A percentile compares a stretch with the other conserved stretches of the same genome.
These are phyloP conservation scores for Papiliotrema fonsecae DNA, from an alignment of 1,284 basidiomycete species.

Conservation along the genomic window DNA sequence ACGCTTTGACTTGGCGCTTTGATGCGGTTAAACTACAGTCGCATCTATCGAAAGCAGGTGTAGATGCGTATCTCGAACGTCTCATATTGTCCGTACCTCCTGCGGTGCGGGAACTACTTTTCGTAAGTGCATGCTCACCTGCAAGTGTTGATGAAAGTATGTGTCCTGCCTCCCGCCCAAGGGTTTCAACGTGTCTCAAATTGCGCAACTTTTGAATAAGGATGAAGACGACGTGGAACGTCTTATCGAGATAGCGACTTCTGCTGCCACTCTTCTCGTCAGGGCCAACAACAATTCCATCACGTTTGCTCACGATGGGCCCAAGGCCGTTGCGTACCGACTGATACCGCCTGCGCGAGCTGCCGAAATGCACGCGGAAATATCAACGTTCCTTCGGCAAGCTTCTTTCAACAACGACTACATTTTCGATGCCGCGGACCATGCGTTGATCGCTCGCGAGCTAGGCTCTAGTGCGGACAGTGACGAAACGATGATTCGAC, in stretches of 20 bases:
- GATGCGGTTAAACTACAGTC: constrained; percentile 22
- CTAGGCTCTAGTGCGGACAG: constrained; percentile 1
- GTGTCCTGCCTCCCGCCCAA: constrained; percentile 30
- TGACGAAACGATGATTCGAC: constrained; percentile 9
- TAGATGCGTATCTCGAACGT: constrained; percentile 28
- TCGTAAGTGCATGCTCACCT: constrained; percentile 9
- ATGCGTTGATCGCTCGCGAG: constrained; percentile 17
- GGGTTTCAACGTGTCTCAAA: constrained; percentile 19
- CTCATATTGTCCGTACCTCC: constrained; percentile 19
- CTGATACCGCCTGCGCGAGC: constrained; percentile 18
- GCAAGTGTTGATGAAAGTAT: constrained; percentile 10
- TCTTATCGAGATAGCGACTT: constrained; percentile 10
- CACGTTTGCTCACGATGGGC: constrained; percentile 37
- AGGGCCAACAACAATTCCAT: constrained; percentile 10
- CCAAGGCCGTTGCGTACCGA: constrained; percentile 28
- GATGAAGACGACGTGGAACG: constrained; percentile 10
- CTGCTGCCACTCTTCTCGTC: constrained; percentile 13
- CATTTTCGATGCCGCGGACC: constrained; percentile 32
- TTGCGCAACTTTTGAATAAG: constrained; percentile 17
- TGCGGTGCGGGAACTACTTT: constrained; percentile 19
- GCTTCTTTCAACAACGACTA: constrained; percentile 18
- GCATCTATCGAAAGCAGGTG: constrained; percentile 26
- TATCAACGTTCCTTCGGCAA: constrained; percentile 21
- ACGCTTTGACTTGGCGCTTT: constrained; percentile 24
- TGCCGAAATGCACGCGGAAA: constrained; percentile 12